A percentile compares a stretch with the other conserved stretches of the same genome.
Evolutionary conservation across 1,139 yeast genomes (phyloP).

Genomic region (Trichomonascaceae sp.): DNA sequence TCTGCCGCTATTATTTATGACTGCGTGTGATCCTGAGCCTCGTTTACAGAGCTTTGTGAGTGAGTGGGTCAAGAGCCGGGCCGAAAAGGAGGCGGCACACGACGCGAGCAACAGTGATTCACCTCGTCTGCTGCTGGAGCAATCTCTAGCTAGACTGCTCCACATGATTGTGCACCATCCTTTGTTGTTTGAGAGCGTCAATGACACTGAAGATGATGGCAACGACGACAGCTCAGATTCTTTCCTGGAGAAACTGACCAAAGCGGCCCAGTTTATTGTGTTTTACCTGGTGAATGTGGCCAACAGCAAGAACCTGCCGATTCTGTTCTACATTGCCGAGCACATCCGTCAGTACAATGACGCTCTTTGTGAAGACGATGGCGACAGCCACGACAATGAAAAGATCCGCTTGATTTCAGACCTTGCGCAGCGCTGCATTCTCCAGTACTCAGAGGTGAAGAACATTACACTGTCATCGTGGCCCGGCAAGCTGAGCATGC

Average conservation of each 20-base stretch:
- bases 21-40: conserved; percentile 60
- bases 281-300: conserved; percentile 52
- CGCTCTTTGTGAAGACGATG: conserved; percentile 15
- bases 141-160: conserved; percentile 50
- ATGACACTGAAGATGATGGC: conserved; percentile 21
- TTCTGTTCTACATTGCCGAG: conserved; percentile 64
- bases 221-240: conserved; percentile 3
- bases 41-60: conserved; percentile 37
- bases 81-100: not conserved
- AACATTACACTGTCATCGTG: conserved; percentile 67
- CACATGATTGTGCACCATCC: conserved; percentile 57
- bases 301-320: conserved; percentile 52
- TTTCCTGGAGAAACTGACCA: conserved; percentile 3
- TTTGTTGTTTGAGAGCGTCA: conserved; percentile 37
- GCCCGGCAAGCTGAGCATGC: conserved; percentile 64
- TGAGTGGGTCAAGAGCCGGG: conserved; percentile 45
- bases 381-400: conserved; percentile 20
- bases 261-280: conserved; percentile 34
- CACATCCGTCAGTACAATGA: conserved; percentile 73
- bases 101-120: conserved; percentile 16
- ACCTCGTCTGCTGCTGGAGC: conserved; percentile 35
- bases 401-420: conserved; percentile 60
- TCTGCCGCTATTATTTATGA: conserved; percentile 53
- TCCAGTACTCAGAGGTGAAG: conserved; percentile 42
- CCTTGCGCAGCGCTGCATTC: conserved; percentile 51